phyloP scores from a whole-genome alignment of 1,284 basidiomycete genomes.

The Austroboletus olivaceoglutinosus region DNA sequence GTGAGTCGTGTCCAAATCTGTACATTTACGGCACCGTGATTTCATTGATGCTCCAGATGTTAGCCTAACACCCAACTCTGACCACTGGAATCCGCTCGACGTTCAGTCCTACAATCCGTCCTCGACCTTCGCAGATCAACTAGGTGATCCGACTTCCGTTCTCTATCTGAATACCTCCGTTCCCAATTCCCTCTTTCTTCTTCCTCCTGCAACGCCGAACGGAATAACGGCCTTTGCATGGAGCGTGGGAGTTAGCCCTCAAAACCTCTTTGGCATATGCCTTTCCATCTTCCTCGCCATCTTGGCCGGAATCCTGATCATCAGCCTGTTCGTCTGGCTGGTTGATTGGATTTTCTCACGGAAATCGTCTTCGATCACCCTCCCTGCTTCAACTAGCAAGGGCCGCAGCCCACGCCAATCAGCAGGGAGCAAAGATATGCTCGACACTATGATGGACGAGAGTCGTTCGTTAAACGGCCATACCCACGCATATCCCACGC shows the following conservation, averaged over 20 bases:
- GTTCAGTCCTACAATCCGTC: conserved; percentile 64
- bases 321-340: conserved; percentile 73
- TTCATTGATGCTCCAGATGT: conserved; percentile 56
- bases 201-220: conserved; percentile 56
- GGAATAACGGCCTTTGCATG: conserved; percentile 69
- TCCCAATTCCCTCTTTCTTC: conserved; percentile 71
- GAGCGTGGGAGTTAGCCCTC: conserved; percentile 74
- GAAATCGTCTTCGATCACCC: conserved; percentile 26
- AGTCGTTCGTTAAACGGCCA: conserved; percentile 49
- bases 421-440: conserved; percentile 50
- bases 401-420: conserved; percentile 56
- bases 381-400: conserved; percentile 34
- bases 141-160: conserved; percentile 67
- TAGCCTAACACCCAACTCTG: conserved; percentile 50
- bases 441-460: conserved; percentile 52
- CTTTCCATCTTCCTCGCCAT: conserved; percentile 81
- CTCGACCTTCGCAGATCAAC: conserved; percentile 64
- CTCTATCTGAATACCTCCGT: conserved; percentile 72
- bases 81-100: conserved; percentile 65
- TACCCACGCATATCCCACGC: conserved; percentile 28
- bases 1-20: conserved; percentile 44
- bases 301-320: conserved; percentile 64
- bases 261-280: conserved; percentile 85
- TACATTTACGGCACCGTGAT: conserved; percentile 8
- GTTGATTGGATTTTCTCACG: conserved; percentile 56